phyloP scores from a whole-genome alignment of 2,329 filamentous ascomycete species.

The Westerdykella ornata region DNA sequence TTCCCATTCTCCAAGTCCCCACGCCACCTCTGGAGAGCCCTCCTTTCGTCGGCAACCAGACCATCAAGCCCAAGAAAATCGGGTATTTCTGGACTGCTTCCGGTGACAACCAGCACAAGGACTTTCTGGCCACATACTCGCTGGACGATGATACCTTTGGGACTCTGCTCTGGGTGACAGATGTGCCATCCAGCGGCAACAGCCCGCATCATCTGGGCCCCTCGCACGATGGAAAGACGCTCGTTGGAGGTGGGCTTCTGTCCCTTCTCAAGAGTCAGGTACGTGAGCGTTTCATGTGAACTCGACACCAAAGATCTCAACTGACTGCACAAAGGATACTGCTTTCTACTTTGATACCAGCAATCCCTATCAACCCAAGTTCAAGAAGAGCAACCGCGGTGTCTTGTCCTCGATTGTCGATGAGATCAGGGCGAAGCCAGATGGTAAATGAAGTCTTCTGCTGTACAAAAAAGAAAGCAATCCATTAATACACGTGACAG shows the following conservation, averaged over 20 bases:
- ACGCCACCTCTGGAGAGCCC: slow-evolving; percentile 53
- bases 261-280: slow-evolving; percentile 52
- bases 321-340: slow-evolving; percentile 44
- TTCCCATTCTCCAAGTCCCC: slow-evolving; percentile 54
- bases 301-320: background rate
- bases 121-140: slow-evolving; percentile 54
- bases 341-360: slow-evolving; percentile 57
- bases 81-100: slow-evolving; percentile 59
- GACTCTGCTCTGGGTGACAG: slow-evolving; percentile 52
- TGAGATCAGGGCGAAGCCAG: slow-evolving; percentile 58
- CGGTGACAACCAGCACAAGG: slow-evolving; percentile 54
- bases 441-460: no score
- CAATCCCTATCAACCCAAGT: slow-evolving; percentile 54
- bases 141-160: slow-evolving; percentile 59
- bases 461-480: no score
- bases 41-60: slow-evolving; percentile 45
- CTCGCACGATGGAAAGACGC: slow-evolving; percentile 51
- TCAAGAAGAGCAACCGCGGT: slow-evolving; percentile 55
- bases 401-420: slow-evolving; percentile 55
- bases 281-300: slow-evolving; percentile 2
- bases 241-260: slow-evolving; percentile 53
- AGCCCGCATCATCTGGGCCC: slow-evolving; percentile 54
- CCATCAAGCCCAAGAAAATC: slow-evolving; percentile 59
- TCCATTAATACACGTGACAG: no score
- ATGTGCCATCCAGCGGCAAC: slow-evolving; percentile 55